Evolutionary conservation across 2,329 filamentous ascomycete genomes (phyloP).

Genomic region (Cytospora piceae): DNA sequence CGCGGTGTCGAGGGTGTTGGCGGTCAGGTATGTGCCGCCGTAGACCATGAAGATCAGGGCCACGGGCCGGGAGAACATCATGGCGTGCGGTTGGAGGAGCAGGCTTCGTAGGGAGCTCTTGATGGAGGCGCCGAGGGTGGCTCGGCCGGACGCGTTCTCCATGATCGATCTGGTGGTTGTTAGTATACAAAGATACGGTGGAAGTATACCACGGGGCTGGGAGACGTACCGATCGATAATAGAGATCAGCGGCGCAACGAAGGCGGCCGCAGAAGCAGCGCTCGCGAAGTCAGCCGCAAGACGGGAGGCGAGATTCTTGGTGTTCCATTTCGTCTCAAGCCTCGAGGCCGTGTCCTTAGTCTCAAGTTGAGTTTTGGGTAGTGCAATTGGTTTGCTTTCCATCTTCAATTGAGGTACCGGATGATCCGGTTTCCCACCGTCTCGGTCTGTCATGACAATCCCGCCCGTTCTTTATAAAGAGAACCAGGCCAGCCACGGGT

Average conservation of each 20-base stretch:
- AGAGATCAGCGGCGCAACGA: conserved; percentile 83
- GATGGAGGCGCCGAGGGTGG: conserved; percentile 62
- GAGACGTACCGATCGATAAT: conserved; percentile 79
- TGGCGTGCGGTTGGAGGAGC: conserved; percentile 60
- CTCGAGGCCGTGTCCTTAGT: conserved; percentile 10
- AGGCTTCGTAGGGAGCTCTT: conserved; percentile 60
- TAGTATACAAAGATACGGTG: neutral
- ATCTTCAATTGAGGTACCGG: conserved; percentile 24
- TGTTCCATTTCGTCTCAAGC: conserved; percentile 65
- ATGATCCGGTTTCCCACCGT: conserved; percentile 20
- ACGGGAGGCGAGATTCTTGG: conserved; percentile 68
- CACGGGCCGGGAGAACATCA: conserved; percentile 69
- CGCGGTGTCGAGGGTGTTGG: conserved; percentile 83
- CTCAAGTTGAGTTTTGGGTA: conserved; percentile 16
- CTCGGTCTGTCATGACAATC: conserved; percentile 23
- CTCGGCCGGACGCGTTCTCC: conserved; percentile 76
- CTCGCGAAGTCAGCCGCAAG: conserved; percentile 70
- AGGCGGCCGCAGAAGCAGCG: conserved; percentile 70
- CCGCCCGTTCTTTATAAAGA: neutral
- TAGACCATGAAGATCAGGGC: conserved; percentile 76
- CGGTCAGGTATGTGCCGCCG: conserved; percentile 85
- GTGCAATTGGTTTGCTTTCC: conserved; percentile 19
- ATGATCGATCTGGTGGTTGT: conserved; percentile 67
- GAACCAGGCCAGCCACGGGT: neutral
- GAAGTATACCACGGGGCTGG: neutral